Percentiles rank a stretch among this genome's conserved stretches.
Evolutionary conservation across 495 filamentous ascomycete species (phyloP).

Genomic region (Pyronema domesticum): DNA sequence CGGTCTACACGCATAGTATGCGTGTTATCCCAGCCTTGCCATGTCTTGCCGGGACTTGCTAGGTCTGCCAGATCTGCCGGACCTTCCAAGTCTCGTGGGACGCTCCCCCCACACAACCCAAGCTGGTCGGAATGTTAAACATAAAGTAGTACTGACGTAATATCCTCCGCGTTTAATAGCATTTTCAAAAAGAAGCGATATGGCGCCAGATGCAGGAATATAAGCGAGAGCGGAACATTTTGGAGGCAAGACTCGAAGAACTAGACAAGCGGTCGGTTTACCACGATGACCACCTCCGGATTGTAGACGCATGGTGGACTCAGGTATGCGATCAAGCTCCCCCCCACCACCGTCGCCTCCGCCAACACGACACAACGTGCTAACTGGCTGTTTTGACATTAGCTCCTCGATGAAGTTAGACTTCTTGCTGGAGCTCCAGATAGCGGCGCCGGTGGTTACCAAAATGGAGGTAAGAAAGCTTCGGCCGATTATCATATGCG

Average conservation of each 20-base stretch:
- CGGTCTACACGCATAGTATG: not conserved
- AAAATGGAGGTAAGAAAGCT: constrained; percentile 36
- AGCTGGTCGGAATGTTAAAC: not conserved
- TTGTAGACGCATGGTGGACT: constrained; percentile 78
- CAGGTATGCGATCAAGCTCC: constrained; percentile 43
- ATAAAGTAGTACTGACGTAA: not conserved
- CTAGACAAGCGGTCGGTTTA: constrained; percentile 53
- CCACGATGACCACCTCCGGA: constrained; percentile 81
- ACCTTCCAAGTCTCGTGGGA: too few relatives aligned
- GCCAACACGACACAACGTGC: not conserved
- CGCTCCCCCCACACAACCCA: too few relatives aligned
- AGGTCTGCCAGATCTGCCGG: too few relatives aligned
- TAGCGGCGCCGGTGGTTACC: constrained; percentile 27
- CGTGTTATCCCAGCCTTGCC: not conserved
- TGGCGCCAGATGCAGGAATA: constrained; percentile 94
- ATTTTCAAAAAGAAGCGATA: constrained; percentile 94
- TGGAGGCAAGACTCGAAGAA: constrained; percentile 60
- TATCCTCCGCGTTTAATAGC: constrained; percentile 31
- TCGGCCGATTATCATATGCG: constrained; percentile 18
- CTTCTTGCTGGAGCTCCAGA: constrained; percentile 40
- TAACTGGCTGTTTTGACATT: constrained; percentile 21
- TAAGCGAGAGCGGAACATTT: constrained; percentile 63
- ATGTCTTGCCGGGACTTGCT: too few relatives aligned
- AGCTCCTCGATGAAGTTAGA: constrained; percentile 79
- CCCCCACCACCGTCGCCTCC: not conserved